These are phyloP conservation scores for Aureobasidium uvarum DNA, from an alignment of 2,329 filamentous ascomycete species.

Conservation along the genomic window DNA sequence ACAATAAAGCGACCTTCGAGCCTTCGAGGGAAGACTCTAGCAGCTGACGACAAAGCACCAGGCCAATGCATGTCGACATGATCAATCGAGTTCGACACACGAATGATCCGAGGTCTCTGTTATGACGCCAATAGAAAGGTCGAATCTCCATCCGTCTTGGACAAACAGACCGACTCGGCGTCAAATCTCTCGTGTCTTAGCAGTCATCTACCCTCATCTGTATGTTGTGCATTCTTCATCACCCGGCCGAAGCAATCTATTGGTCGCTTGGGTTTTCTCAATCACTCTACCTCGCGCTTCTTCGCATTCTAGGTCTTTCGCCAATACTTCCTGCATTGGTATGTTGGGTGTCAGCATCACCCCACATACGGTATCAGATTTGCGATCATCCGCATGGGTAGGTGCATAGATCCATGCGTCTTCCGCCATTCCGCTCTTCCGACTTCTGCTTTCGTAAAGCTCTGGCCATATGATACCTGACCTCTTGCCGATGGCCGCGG, in stretches of 20 bases:
- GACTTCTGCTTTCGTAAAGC: conserved; percentile 12
- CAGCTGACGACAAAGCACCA: not conserved
- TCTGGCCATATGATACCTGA: not conserved
- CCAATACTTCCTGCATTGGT: conserved; percentile 9
- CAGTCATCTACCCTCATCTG: not conserved
- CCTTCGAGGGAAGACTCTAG: not conserved
- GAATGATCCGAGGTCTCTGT: not conserved
- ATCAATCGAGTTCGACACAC: not conserved
- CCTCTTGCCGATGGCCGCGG: not conserved
- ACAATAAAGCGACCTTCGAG: not conserved
- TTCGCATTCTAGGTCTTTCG: not conserved
- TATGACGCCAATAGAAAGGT: not conserved
- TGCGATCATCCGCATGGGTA: conserved; percentile 1
- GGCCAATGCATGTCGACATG: not conserved
- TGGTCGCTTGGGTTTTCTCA: not conserved
- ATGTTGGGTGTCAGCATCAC: conserved; percentile 5
- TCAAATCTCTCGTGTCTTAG: conserved; percentile 19
- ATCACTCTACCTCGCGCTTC: not conserved
- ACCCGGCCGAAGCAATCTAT: conserved; percentile 5
- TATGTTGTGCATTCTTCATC: not conserved
- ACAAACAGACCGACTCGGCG: not conserved
- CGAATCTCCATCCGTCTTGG: conserved; percentile 4
- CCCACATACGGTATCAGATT: conserved; percentile 14
- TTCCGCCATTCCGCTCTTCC: conserved; percentile 13
- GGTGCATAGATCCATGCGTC: conserved; percentile 10